Evolutionary conservation across 306 rosid genomes (phyloP), one percentile per base, ranked within the genome.

Genomic region (Corylus heterophylla): DNA sequence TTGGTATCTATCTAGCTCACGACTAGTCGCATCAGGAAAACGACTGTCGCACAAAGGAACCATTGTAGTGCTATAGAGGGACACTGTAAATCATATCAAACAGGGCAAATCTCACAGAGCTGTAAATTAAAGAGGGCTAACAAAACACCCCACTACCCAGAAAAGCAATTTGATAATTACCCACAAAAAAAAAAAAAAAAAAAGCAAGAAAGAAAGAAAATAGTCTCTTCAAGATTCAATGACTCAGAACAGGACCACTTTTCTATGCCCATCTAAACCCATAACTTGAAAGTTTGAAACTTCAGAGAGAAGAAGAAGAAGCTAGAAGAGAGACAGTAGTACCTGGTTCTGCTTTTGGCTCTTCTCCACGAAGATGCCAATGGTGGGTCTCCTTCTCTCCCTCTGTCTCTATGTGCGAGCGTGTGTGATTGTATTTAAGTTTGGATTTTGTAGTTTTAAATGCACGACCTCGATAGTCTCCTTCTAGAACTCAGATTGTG

Each of bases 401-500:
- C 14, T 64, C 18, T 50, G 42, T 71, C 55, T 62, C 31, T 48
- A 72, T 13, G 69, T 51, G 72, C 48, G 31, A 1, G 59, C 70
- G 50, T 42, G 73, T 77, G 75, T 75, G 18, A 7, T 71, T 20
- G 71, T 11, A 56, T 74, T 72, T 39, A 20, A 17, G 35, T 6
- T 73, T 16, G 69, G 82, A 29, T 35, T 39, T 1, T 49, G 54
- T 2, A 25, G 14, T 75, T 63, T 70, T 70, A 29, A 80, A 62
- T 78, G 54, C 47, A 39, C 37, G 70, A 54, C 73, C 5, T 75
- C 71, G 54, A 16, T 67, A 64, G 75, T 74, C 81, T 80, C n/a
- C 45, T 2, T 66, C 47, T 50, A 2, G 44, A 62, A 12, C 12
- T 29, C 16, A 14, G 29, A 63, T 63, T 75, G 0, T 3, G 27